Percentiles rank a stretch among this genome's conserved stretches.
These are phyloP conservation scores for Trichoderma sp. DNA, from an alignment of 2,329 filamentous ascomycete species.

Conservation along the genomic window DNA sequence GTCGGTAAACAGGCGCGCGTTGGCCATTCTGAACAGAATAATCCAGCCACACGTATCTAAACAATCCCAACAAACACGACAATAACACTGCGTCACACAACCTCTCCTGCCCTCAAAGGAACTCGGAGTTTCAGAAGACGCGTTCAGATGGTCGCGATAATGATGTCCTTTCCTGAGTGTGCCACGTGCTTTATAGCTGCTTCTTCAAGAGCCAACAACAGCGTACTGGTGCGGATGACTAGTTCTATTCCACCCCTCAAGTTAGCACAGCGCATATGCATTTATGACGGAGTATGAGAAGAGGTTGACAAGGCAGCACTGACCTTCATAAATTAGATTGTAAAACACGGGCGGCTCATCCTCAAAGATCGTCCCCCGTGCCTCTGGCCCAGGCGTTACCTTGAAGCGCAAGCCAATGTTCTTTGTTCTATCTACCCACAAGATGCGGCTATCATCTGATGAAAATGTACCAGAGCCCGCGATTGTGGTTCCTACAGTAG, in stretches of 20 bases:
- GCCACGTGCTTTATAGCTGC: conserved; percentile 58
- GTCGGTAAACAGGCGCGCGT: neutral
- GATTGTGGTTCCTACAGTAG: neutral
- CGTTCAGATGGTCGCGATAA: conserved; percentile 51
- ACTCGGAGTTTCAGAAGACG: neutral
- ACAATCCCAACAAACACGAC: neutral
- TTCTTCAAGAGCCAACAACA: conserved; percentile 64
- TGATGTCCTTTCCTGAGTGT: conserved; percentile 62
- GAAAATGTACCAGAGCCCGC: neutral
- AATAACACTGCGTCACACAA: neutral
- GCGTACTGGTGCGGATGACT: conserved; percentile 59
- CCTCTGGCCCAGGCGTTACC: conserved; percentile 42
- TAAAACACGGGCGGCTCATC: conserved; percentile 69
- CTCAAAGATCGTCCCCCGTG: conserved; percentile 54
- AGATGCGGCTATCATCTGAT: conserved; percentile 37
- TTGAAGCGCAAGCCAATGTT: conserved; percentile 67
- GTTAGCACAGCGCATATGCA: neutral
- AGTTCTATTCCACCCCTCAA: conserved; percentile 51
- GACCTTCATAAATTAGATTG: conserved; percentile 69
- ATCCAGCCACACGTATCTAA: neutral
- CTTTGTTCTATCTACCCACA: conserved; percentile 65
- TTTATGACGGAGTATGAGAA: neutral
- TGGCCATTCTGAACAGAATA: neutral
- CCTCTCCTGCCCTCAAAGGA: neutral
- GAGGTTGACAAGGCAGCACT: conserved; percentile 24